Evolutionary conservation across 202 grass and related monocot species (phyloP).

Genomic region (Thinopyrum obtusiflorum): DNA sequence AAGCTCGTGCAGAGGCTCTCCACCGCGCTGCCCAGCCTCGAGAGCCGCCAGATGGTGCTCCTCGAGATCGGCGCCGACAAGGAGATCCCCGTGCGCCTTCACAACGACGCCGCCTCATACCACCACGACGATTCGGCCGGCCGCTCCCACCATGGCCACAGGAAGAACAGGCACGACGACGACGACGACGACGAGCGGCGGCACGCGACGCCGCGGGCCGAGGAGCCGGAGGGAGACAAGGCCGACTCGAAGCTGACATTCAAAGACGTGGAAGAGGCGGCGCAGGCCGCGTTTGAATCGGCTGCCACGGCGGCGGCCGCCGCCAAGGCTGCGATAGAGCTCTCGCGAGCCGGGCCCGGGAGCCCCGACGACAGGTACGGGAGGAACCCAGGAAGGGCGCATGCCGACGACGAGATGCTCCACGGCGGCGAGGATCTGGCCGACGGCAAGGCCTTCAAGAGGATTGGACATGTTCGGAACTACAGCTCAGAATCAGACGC

Average conservation of each 20-base stretch:
- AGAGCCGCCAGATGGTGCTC: conserved; percentile 57
- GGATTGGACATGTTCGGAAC: neutral
- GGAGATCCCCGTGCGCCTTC: conserved; percentile 52
- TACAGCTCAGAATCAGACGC: conserved; percentile 31
- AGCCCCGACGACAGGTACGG: conserved; percentile 15
- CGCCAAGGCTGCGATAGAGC: conserved; percentile 75
- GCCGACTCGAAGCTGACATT: conserved; percentile 25
- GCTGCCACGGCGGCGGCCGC: conserved; percentile 71
- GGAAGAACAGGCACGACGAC: neutral
- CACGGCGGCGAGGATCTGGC: neutral
- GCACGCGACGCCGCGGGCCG: neutral
- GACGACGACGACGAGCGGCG: conserved; percentile 7
- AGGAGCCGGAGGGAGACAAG: conserved; percentile 5
- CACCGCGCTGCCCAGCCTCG: conserved; percentile 62
- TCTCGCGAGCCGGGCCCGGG: conserved; percentile 44
- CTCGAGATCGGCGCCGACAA: conserved; percentile 82
- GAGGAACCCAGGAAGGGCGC: neutral
- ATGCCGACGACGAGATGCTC: neutral
- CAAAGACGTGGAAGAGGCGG: conserved; percentile 61
- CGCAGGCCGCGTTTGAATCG: conserved; percentile 81
- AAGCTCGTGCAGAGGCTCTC: conserved; percentile 93
- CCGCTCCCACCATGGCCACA: neutral
- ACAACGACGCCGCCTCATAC: conserved; percentile 23
- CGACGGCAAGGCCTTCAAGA: neutral
- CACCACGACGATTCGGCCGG: neutral